phyloP scores from a whole-genome alignment of 495 filamentous ascomycete genomes.

The Talaromyces wortmannii region DNA sequence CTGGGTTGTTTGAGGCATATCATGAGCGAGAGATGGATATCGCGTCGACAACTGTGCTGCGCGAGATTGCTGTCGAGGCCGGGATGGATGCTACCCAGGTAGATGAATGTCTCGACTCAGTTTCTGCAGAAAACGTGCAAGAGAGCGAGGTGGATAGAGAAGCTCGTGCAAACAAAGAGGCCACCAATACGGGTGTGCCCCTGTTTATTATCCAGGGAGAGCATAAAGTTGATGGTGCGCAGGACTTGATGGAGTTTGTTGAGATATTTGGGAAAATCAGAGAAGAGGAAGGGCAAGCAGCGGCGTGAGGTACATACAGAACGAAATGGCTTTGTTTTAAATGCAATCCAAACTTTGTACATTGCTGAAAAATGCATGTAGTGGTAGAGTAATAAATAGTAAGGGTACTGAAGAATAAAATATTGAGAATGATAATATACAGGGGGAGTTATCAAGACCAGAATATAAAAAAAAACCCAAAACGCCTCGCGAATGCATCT shows the following conservation, averaged over 20 bases:
- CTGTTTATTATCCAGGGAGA: slow-evolving; percentile 49
- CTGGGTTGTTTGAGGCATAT: slow-evolving; percentile 11
- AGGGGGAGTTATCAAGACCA: no score
- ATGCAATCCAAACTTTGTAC: no score
- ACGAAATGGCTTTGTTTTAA: no score
- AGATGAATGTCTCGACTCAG: slow-evolving; percentile 5
- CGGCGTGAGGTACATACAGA: background rate
- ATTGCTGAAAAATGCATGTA: no score
- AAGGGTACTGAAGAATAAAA: no score
- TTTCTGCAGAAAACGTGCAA: background rate
- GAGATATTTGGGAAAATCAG: slow-evolving; percentile 26
- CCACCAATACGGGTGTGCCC: slow-evolving; percentile 47
- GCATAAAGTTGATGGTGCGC: slow-evolving; percentile 37
- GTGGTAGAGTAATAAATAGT: no score
- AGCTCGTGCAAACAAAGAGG: slow-evolving; percentile 38
- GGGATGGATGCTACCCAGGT: slow-evolving; percentile 6
- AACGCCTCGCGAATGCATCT: no score
- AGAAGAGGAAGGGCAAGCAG: slow-evolving; percentile 4
- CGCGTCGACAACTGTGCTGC: slow-evolving; percentile 4
- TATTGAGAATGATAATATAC: no score
- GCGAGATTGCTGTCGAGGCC: slow-evolving; percentile 6
- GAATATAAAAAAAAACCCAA: no score
- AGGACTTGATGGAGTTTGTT: slow-evolving; percentile 33
- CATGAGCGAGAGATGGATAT: slow-evolving; percentile 17
- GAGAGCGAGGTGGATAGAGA: slow-evolving; percentile 52